Evolutionary conservation across 306 rosid species (phyloP).

Genomic region (Leucaena leucocephala): DNA sequence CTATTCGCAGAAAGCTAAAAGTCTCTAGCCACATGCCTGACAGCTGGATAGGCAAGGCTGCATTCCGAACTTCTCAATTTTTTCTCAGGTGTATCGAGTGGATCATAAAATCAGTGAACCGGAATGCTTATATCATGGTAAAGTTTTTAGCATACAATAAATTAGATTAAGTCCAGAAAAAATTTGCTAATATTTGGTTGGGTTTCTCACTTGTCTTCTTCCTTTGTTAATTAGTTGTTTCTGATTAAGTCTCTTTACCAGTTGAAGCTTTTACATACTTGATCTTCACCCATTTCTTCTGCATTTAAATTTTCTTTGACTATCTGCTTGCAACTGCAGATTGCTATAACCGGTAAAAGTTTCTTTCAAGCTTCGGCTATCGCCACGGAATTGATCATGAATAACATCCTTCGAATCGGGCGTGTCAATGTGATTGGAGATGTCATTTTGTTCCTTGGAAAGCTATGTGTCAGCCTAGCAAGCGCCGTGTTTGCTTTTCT

Average conservation of each 20-base stretch:
- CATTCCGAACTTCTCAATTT: slow-evolving; percentile 58
- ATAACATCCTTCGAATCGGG: slow-evolving; percentile 89
- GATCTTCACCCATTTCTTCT: neutral
- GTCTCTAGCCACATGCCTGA: slow-evolving; percentile 55
- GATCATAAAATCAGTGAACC: slow-evolving; percentile 88
- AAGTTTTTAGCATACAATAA: slow-evolving; percentile 21
- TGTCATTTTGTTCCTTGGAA: slow-evolving; percentile 91
- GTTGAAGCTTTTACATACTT: neutral
- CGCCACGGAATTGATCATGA: slow-evolving; percentile 84
- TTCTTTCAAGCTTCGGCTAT: slow-evolving; percentile 78
- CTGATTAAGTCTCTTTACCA: neutral
- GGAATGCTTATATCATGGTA: slow-evolving; percentile 98
- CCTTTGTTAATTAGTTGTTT: neutral
- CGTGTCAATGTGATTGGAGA: slow-evolving; percentile 95
- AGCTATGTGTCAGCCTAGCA: slow-evolving; percentile 89
- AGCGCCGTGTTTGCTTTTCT: slow-evolving; percentile 90
- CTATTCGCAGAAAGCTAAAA: slow-evolving; percentile 85
- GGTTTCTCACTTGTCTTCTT: neutral
- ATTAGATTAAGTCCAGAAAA: slow-evolving; percentile 8
- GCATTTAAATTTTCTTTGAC: slow-evolving; percentile 20
- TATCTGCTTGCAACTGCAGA: slow-evolving; percentile 53
- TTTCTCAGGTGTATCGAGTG: slow-evolving; percentile 81
- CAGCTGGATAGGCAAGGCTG: slow-evolving; percentile 69
- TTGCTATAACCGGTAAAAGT: slow-evolving; percentile 90
- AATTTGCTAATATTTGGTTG: neutral